Conservation (phyloP, 305 asterid genomes). For the Vinca major region DNA sequence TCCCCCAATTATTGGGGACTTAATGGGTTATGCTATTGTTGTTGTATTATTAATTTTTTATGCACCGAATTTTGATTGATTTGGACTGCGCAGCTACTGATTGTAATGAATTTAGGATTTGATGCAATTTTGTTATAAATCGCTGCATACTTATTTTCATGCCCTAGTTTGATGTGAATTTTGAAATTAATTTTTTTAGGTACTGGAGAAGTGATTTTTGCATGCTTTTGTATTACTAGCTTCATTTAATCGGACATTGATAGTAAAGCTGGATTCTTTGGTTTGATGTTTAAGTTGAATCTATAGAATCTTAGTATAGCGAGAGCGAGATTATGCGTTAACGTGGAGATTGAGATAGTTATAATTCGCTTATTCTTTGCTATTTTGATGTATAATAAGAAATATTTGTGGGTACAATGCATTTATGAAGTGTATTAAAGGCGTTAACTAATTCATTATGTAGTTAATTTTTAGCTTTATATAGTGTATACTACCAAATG, state of each 20-base stretch:
- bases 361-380: background rate
- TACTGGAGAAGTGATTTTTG: background rate
- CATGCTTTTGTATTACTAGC: too few relatives aligned
- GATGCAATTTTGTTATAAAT: background rate
- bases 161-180: background rate
- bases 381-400: background rate
- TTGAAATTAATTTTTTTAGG: too few relatives aligned
- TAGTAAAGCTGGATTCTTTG: too few relatives aligned
- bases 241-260: too few relatives aligned
- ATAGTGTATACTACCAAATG: background rate
- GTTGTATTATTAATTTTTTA: too few relatives aligned
- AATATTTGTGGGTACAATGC: background rate
- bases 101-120: background rate
- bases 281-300: background rate
- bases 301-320: background rate
- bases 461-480: background rate
- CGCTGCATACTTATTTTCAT: background rate
- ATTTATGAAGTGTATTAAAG: background rate
- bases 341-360: background rate
- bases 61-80: background rate
- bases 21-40: too few relatives aligned
- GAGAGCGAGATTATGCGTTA: background rate
- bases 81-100: background rate
- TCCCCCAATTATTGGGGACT: too few relatives aligned
- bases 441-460: background rate